Base-by-base conservation (phyloP, 1,284 basidiomycete species). In the Chalciporus sp. region DNA sequence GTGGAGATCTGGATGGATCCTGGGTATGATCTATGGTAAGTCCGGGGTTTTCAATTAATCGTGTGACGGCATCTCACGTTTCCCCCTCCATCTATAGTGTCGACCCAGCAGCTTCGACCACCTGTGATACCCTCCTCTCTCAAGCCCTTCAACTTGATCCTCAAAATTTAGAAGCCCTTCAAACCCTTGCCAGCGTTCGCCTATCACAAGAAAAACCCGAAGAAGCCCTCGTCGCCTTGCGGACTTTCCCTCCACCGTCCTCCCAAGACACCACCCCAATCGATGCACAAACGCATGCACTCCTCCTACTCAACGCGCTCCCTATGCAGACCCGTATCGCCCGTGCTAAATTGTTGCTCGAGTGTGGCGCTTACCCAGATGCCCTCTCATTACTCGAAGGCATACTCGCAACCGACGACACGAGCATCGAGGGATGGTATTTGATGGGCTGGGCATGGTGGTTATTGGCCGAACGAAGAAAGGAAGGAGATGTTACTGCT, bases 1-100 rank as follows among this genome's bases (percentile, higher is more conserved):
- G 91, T 96, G 16, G 95, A 97, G 71, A 89, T 97, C 28, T 98
- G 94, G 90, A 94, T 98, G 88, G 92, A 95, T 64, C 88, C 88
- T 26, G 79, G 80, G 2, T 86, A 88, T 61, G 94, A 96, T 76
- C 76, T 98, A 44, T 97, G 95, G 95, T 92, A 64, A 54, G 85
- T 76, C 2, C 46, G 26, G 33, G 4, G n/a, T 16, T 14, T 5
- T 35, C 35, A 7, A 37, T 7, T 11, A 9, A 37, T 7, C 35
- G 35, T 37, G 16, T 37, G 35, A 37, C 17, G 1, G 17, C n/a
- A 17, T 41, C 23, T 31, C 20, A 23, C 28, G 14, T 28, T 14
- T 20, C 4, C 26, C 4, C 26, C 11, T 6, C 29, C 39, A n/a
- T 42, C n/a, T 9, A 1, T 57, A 95, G 94, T 69, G 88, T 92